Evolutionary conservation across 2,329 filamentous ascomycete genomes (phyloP), one percentile per base, ranked within the genome.

Genomic region (Arachnomyces sp.): DNA sequence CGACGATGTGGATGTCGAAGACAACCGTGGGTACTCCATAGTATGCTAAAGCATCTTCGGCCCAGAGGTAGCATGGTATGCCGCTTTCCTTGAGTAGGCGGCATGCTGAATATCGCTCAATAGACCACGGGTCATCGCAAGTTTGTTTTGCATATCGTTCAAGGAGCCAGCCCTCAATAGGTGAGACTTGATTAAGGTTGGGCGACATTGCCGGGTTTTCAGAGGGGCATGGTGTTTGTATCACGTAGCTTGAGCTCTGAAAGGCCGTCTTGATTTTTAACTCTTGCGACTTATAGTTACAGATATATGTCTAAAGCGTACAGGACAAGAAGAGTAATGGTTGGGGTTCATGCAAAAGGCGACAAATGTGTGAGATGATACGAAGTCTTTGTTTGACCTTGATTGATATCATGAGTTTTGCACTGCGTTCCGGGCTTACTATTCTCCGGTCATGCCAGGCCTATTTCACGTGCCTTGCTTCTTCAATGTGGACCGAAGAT

Each of bases 1-100:
- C 40, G 18, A 49, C 40, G 25, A 46, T 43, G 34, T 45, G 39
- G 15, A 45, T 34, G 31, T 49, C 46, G 32, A 49, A 46, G 3
- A 46, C 35, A 29, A 36, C 34, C 11, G 43, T 44, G 28, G 45
- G 45, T 30, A 49, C 45, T 15, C 44, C 47, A 37, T 45, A 45
- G 36, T 43, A 40, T 14, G 9, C 7, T 9, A 48, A 35, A 36
- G 45, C 42, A 43, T 48, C 43, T 41, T 48, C 37, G 13, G 43
- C 40, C 34, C 39, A 43, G 25, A 46, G 42, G 37, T 40, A 43
- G 38, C 42, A 43, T 36, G 42, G 28, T 43, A 40, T 43, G 28
- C 33, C 33, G 12, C 42, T 43, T 39, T 43, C 37, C 28, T 34
- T 40, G 32, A 43, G 42, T 32, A 43, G 36, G 32, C 42, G 42